Conservation (phyloP, 768 basidiomycete genomes). For the Suillus alpinus region DNA sequence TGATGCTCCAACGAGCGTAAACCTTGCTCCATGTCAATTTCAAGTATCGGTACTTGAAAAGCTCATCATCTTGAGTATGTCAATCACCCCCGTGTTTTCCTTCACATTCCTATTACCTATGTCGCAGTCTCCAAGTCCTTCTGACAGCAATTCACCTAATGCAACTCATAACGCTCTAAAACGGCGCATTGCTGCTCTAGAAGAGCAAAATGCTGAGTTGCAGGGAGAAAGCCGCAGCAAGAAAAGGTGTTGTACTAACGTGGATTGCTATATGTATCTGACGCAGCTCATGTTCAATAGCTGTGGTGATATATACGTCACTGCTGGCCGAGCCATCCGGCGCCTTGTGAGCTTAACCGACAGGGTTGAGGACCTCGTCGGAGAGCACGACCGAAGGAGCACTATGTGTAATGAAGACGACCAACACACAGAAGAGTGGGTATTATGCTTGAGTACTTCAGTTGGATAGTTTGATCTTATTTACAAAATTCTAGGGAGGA, state of each 20-base stretch:
- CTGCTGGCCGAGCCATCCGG: slow-evolving; percentile 7
- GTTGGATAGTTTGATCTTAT: not conserved
- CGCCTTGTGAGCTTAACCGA: slow-evolving; percentile 9
- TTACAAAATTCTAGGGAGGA: not conserved
- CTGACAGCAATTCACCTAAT: not conserved
- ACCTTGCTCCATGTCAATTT: not conserved
- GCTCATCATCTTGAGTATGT: too few species aligned
- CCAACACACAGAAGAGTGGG: not conserved
- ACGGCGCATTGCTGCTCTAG: slow-evolving; percentile 4
- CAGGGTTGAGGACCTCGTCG: slow-evolving; percentile 5
- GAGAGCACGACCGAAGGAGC: slow-evolving; percentile 6
- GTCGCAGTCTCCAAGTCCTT: not conserved
- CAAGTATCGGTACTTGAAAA: not conserved
- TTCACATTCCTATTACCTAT: not conserved
- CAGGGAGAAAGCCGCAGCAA: not conserved
- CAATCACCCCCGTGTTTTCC: not conserved
- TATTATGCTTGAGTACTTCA: not conserved
- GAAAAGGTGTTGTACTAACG: not conserved
- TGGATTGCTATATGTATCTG: not conserved
- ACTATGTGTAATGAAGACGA: not conserved
- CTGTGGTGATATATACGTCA: not conserved
- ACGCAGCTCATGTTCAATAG: not conserved
- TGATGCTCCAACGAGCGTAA: too few species aligned
- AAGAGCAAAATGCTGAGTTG: slow-evolving; percentile 9
- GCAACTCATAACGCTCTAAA: not conserved